These are phyloP conservation scores for Phytopythium kandeliae DNA, from an alignment of 352 stramenopile genomes.

Conservation along the genomic window DNA sequence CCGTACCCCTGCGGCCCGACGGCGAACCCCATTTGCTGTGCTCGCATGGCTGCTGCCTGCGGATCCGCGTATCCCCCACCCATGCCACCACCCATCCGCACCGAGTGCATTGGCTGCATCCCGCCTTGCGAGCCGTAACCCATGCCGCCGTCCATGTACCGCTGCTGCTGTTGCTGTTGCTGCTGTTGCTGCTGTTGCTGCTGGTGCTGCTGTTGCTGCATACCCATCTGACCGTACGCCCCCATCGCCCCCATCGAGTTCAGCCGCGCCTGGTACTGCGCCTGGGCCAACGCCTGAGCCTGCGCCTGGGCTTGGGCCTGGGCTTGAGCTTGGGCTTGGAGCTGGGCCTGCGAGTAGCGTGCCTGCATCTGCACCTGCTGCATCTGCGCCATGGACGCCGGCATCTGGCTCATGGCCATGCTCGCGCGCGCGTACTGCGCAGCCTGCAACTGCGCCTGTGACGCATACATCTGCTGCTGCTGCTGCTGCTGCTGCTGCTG, in stretches of 20 bases:
- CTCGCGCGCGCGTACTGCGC: slow-evolving; percentile 14
- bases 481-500: slow-evolving; percentile 27
- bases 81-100: slow-evolving; percentile 18
- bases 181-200: slow-evolving; percentile 30
- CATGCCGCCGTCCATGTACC: slow-evolving; percentile 35
- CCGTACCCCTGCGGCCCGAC: slow-evolving; percentile 39
- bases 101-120: slow-evolving; percentile 15
- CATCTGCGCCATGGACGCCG: slow-evolving; percentile 17
- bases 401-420: slow-evolving; percentile 12
- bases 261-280: slow-evolving; percentile 64
- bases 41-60: slow-evolving; percentile 15
- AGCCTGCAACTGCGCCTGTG: slow-evolving; percentile 26
- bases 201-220: too few relatives aligned
- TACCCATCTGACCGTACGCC: slow-evolving; percentile 6
- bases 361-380: slow-evolving; percentile 23
- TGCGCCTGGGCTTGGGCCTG: slow-evolving; percentile 25
- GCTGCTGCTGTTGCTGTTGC: slow-evolving; percentile 31
- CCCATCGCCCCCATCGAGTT: slow-evolving; percentile 37
- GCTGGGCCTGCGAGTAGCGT: slow-evolving; percentile 17
- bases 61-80: slow-evolving; percentile 21
- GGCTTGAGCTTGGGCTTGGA: slow-evolving; percentile 29
- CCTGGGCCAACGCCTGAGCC: slow-evolving; percentile 36
- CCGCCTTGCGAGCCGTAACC: slow-evolving; percentile 21
- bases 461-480: slow-evolving; percentile 23
- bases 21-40: slow-evolving; percentile 38